Conservation (phyloP, 768 basidiomycete species). For the Rhodotorula paludigena region DNA sequence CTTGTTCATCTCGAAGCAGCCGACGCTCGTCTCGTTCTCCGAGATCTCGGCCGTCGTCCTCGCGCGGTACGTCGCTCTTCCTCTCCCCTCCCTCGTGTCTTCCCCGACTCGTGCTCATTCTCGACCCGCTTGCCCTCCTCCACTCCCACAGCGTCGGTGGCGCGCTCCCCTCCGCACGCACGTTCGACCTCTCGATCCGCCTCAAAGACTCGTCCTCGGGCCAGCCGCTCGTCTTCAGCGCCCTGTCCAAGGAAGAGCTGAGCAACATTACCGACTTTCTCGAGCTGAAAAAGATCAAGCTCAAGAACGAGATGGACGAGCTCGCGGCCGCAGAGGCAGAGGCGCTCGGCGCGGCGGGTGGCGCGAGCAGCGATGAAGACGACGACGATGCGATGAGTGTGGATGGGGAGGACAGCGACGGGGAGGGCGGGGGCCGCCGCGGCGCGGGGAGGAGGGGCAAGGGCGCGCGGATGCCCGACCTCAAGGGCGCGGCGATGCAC, state of each 20-base stretch:
- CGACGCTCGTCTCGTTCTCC: constrained; percentile 78
- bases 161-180: constrained; percentile 77
- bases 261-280: constrained; percentile 78
- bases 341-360: constrained; percentile 55
- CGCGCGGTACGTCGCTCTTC: constrained; percentile 57
- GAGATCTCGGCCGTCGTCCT: constrained; percentile 88
- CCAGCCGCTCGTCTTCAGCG: constrained; percentile 67
- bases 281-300: constrained; percentile 74
- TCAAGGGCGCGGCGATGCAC: constrained; percentile 52
- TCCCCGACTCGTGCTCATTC: too few species aligned
- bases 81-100: background rate
- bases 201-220: constrained; percentile 72
- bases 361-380: constrained; percentile 54
- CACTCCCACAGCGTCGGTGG: constrained; percentile 63
- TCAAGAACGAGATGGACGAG: constrained; percentile 96
- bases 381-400: constrained; percentile 55
- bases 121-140: background rate
- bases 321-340: constrained; percentile 54
- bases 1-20: constrained; percentile 95
- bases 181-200: constrained; percentile 87
- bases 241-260: constrained; percentile 93
- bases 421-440: too few species aligned
- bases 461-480: background rate
- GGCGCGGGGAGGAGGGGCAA: background rate
- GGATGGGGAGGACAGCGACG: constrained; percentile 8